Evolutionary conservation across 129 eudicot genomes (phyloP).

Genomic region (sunflower (Helianthus annuus)): DNA sequence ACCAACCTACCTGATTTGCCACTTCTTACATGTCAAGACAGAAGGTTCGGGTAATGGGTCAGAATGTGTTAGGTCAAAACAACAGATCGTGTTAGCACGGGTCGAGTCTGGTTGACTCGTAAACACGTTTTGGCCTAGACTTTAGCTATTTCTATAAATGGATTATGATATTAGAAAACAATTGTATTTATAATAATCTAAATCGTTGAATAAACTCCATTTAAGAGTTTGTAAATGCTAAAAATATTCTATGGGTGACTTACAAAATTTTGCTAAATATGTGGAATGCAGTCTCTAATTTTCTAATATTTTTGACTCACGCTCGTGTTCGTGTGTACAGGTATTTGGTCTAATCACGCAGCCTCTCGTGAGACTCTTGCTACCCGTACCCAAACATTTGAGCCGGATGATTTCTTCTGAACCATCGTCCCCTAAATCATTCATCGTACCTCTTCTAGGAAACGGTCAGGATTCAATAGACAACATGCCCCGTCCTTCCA

Average conservation of each 20-base stretch:
- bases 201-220: no score
- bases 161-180: no score
- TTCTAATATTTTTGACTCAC: background rate
- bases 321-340: conserved; percentile 35
- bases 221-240: no score
- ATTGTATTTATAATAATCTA: no score
- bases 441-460: conserved; percentile 61
- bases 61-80: no score
- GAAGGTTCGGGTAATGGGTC: background rate
- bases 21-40: no score
- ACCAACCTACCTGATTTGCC: background rate
- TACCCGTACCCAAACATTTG: conserved; percentile 55
- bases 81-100: no score
- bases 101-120: background rate
- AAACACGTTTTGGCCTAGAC: background rate
- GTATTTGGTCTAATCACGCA: conserved; percentile 89
- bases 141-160: background rate
- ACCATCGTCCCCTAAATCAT: conserved; percentile 61
- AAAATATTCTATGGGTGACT: no score
- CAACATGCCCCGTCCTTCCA: conserved; percentile 54
- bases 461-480: conserved; percentile 52
- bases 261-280: no score
- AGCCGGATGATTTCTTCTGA: conserved; percentile 66
- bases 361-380: conserved; percentile 66
- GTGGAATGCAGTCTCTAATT: background rate